phyloP scores from a whole-genome alignment of 768 basidiomycete genomes.

The Guyanaporus albipodus region DNA sequence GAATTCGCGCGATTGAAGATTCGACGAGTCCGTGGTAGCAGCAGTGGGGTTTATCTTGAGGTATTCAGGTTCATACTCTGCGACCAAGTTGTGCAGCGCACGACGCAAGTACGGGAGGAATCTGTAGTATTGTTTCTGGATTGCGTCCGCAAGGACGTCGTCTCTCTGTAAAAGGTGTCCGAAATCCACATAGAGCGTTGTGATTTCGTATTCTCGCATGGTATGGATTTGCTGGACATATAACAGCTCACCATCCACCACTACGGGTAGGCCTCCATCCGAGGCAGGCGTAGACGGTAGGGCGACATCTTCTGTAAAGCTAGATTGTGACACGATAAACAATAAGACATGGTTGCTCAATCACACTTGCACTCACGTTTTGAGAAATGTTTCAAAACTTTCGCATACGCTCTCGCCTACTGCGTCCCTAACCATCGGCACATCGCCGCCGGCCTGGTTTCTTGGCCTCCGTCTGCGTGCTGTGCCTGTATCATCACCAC shows the following conservation, averaged over 20 bases:
- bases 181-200: constrained; percentile 96
- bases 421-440: constrained; percentile 87
- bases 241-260: constrained; percentile 58
- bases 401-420: constrained; percentile 95
- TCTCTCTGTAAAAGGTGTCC: constrained; percentile 86
- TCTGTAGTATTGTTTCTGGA: constrained; percentile 93
- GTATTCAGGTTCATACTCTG: constrained; percentile 88
- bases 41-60: constrained; percentile 91
- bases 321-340: constrained; percentile 29
- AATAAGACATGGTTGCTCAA: neutral
- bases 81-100: constrained; percentile 84
- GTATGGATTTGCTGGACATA: constrained; percentile 93
- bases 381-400: constrained; percentile 87
- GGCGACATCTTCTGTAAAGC: constrained; percentile 80
- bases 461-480: constrained; percentile 45
- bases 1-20: constrained; percentile 90
- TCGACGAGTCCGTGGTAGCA: constrained; percentile 81
- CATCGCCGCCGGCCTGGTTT: constrained; percentile 51
- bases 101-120: constrained; percentile 93
- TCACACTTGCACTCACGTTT: constrained; percentile 68
- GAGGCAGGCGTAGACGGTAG: constrained; percentile 78
- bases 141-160: constrained; percentile 90
- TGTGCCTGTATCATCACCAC: constrained; percentile 38
- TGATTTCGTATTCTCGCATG: constrained; percentile 92
- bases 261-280: constrained; percentile 58